phyloP scores from a whole-genome alignment of 371 early-diverging fungal genomes.

The Nematocida sp. region DNA sequence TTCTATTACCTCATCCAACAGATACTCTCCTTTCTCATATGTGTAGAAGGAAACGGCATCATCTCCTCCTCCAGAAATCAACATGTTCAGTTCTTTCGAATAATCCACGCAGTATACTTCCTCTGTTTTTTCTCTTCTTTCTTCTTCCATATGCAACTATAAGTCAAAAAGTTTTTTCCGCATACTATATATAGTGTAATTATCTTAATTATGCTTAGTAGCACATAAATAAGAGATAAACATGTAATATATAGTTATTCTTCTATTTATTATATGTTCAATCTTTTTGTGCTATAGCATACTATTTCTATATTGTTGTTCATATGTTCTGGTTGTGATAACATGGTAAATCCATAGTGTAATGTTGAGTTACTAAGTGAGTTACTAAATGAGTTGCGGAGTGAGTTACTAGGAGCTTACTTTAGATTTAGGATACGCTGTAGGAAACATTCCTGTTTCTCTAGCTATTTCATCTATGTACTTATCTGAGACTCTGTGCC shows the following conservation, averaged over 20 bases:
- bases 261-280: background rate
- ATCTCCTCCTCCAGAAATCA: constrained; percentile 43
- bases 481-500: constrained; percentile 28
- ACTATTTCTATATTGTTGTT: too few species aligned
- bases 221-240: too few species aligned
- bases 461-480: constrained; percentile 5
- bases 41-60: constrained; percentile 27
- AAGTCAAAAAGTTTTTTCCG: background rate
- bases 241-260: constrained; percentile 1
- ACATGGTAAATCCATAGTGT: too few species aligned
- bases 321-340: too few species aligned
- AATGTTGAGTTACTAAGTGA: too few species aligned
- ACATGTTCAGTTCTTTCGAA: constrained; percentile 11
- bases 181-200: background rate
- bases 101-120: constrained; percentile 34
- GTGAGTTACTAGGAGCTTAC: too few species aligned
- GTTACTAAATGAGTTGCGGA: too few species aligned
- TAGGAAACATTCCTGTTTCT: too few species aligned
- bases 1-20: constrained; percentile 36
- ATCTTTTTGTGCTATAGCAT: background rate
- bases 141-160: constrained; percentile 9
- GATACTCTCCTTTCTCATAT: constrained; percentile 4
- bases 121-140: constrained; percentile 22
- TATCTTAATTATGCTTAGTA: background rate
- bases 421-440: too few species aligned